Evolutionary conservation across 805 yeast genomes (phyloP), one percentile per base, ranked within the genome.

Genomic region (Priceomyces medius): DNA sequence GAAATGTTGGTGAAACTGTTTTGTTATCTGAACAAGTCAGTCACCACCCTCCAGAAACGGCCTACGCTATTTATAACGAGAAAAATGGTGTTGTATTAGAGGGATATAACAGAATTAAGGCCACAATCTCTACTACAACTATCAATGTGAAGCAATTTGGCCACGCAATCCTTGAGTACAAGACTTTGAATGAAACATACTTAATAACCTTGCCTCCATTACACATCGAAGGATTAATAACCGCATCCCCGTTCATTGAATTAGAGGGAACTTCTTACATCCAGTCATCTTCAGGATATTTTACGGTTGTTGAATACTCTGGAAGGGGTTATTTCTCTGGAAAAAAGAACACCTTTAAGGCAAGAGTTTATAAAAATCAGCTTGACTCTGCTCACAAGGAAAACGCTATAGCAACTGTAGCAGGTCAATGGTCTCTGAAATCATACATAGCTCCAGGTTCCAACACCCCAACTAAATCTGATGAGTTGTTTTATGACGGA

Each of bases 1-100:
- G 69, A 8, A 71, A 66, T 41, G 63, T 78, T 12, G 96, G 96
- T 31, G 95, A 87, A 47, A 86, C 96, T 19, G 65, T 80, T 9
- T 71, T 91, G 37, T 57, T 88, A 41, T 80, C 90, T 48, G 99
- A 93, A 65, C 99, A 93, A 66, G 97, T 93, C 10, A 82, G 90
- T 47, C 99, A 93, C 67, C 99, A 93, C 63, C 99, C 99, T 13
- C 98, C 99, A 19, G 83, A 86, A 26, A 90, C 98, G n/a, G 97
- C 93, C 5, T 93, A 89, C 60, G 79, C 89, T 32, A 77, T 93
- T 42, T 68, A 78, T 56, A 89, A 89, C 60, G 85, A 81, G 47
- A 78, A 80, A 54, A 75, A 83, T 61, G 75, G 82, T 24, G 83
- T 84, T 19, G 65, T 71, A 31, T 71, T 89, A 47, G 86, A 90